Evolutionary conservation across 179 eudicot species (phyloP).

Genomic region (Corrigiola litoralis): DNA sequence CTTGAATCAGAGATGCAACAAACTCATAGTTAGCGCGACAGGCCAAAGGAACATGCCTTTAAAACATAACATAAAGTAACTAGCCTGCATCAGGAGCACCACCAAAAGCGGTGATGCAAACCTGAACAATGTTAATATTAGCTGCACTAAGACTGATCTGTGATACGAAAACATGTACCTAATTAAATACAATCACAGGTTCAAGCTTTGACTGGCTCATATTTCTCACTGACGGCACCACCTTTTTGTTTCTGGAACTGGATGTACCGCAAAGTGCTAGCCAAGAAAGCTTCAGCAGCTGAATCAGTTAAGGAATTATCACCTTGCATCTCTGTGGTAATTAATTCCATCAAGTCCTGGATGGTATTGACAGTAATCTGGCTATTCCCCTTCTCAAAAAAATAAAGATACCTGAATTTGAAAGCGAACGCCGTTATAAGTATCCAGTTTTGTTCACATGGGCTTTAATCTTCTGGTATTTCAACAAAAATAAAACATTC

Average conservation of each 20-base stretch:
- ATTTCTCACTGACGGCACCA: slow-evolving; percentile 79
- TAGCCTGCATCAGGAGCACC: slow-evolving; percentile 2
- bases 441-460: neutral
- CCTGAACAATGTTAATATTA: neutral
- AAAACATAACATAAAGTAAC: neutral
- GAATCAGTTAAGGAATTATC: slow-evolving; percentile 54
- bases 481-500: neutral
- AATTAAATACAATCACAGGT: slow-evolving; percentile 2
- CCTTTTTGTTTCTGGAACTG: slow-evolving; percentile 97
- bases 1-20: neutral
- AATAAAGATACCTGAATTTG: slow-evolving; percentile 73
- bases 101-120: neutral
- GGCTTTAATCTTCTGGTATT: neutral
- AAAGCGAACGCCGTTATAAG: neutral
- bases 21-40: slow-evolving; percentile 11
- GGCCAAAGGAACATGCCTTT: neutral
- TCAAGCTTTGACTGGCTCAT: slow-evolving; percentile 61
- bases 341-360: slow-evolving; percentile 75
- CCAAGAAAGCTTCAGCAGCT: slow-evolving; percentile 79
- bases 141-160: neutral
- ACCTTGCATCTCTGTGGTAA: slow-evolving; percentile 73
- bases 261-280: slow-evolving; percentile 78
- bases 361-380: slow-evolving; percentile 76
- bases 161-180: slow-evolving; percentile 2
- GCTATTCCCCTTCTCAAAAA: slow-evolving; percentile 85